phyloP scores from a whole-genome alignment of 805 yeast species.

The Schwanniomyces vanrijiae region DNA sequence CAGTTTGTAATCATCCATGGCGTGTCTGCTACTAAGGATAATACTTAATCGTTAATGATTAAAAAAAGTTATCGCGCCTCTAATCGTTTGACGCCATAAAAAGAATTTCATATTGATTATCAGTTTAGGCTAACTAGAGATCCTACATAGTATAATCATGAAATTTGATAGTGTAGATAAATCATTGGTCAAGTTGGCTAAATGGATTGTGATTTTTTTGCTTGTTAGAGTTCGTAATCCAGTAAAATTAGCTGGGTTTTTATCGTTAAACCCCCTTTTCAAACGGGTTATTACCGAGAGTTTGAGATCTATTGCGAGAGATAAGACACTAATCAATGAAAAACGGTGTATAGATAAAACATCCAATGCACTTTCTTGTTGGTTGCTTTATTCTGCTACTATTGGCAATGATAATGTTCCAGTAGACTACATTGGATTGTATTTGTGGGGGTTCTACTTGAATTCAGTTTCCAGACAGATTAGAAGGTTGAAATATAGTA shows the following conservation, averaged over 20 bases:
- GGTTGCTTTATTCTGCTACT: constrained; percentile 26
- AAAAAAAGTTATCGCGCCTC: neutral
- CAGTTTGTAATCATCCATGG: neutral
- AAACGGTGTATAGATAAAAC: constrained; percentile 13
- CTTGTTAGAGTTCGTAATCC: constrained; percentile 25
- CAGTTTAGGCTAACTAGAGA: neutral
- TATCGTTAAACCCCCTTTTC: constrained; percentile 32
- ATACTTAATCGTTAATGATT: neutral
- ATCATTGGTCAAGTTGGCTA: constrained; percentile 15
- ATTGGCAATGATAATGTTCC: constrained; percentile 26
- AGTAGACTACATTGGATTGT: constrained; percentile 37
- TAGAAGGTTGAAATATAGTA: too few relatives aligned
- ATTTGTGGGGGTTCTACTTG: constrained; percentile 29
- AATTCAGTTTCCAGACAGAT: constrained; percentile 15
- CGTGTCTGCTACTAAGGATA: neutral
- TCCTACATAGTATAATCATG: neutral
- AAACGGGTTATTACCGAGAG: constrained; percentile 9
- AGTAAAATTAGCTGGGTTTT: constrained; percentile 27
- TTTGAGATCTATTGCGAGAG: neutral
- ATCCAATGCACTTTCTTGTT: constrained; percentile 24
- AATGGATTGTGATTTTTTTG: constrained; percentile 24
- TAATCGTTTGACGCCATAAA: neutral
- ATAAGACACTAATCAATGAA: constrained; percentile 8
- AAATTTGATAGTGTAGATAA: constrained; percentile 1
- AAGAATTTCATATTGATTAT: neutral